These are phyloP conservation scores for Ogataea salicorniae DNA, from an alignment of 805 yeast genomes.

Conservation along the genomic window DNA sequence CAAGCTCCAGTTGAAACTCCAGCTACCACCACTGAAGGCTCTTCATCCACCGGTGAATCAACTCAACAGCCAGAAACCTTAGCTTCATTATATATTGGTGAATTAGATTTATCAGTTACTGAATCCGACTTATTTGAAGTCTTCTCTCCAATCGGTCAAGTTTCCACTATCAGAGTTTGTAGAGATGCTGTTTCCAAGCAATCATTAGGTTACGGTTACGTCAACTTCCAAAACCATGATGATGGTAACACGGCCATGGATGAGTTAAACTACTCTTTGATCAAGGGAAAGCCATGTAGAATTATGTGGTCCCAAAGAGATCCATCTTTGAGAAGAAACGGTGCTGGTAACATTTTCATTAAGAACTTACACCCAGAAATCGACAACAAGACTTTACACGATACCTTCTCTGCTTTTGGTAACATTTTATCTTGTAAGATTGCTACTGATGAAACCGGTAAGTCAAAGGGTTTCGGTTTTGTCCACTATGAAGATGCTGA, in stretches of 20 bases:
- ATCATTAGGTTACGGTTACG: slow-evolving; percentile 97
- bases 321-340: slow-evolving; percentile 90
- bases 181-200: slow-evolving; percentile 97
- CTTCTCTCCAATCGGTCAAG: slow-evolving; percentile 92
- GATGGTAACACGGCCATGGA: slow-evolving; percentile 95
- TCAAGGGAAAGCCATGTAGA: slow-evolving; percentile 96
- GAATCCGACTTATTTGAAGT: slow-evolving; percentile 94
- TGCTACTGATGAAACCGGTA: slow-evolving; percentile 88
- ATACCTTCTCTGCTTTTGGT: slow-evolving; percentile 96
- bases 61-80: slow-evolving; percentile 49
- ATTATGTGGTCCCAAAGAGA: slow-evolving; percentile 99
- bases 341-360: slow-evolving; percentile 95
- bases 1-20: slow-evolving; percentile 27
- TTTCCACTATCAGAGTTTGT: slow-evolving; percentile 95
- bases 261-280: slow-evolving; percentile 87
- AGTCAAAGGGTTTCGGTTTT: slow-evolving; percentile 93
- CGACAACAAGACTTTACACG: slow-evolving; percentile 98
- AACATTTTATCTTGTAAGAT: slow-evolving; percentile 94
- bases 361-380: slow-evolving; percentile 97
- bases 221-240: slow-evolving; percentile 82
- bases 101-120: slow-evolving; percentile 84
- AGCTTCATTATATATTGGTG: slow-evolving; percentile 96
- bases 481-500: slow-evolving; percentile 93
- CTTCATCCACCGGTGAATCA: slow-evolving; percentile 30
- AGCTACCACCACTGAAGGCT: slow-evolving; percentile 27